Base-by-base conservation (phyloP, 2,329 filamentous ascomycete species). In the Gnomoniopsis sp. region DNA sequence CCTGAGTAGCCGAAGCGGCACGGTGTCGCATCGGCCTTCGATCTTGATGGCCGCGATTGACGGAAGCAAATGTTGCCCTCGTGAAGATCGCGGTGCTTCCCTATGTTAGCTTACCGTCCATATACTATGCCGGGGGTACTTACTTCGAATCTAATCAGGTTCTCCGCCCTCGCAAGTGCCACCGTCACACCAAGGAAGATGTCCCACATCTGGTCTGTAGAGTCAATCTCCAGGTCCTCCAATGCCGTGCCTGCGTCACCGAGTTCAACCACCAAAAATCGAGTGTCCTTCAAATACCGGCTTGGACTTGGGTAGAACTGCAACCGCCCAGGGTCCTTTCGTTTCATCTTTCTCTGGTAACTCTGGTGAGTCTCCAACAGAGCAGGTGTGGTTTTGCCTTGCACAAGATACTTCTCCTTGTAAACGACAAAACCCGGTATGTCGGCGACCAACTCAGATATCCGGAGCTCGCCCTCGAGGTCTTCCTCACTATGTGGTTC, bases 341-440 rank as follows among this genome's bases (percentile, higher is more conserved):
- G 73, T 72, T 81, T 85, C 67, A 78, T 71, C 58, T 76, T 77
- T 60, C 77, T 77, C 43, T 85, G 81, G 55, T 85, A 86, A 3
- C 69, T 67, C 64, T 85, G 82, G 62, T 86, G 84, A n/a, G 85
- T 86, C 62, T 84, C 79, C 1, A 85, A 73, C 30, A 88, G 70
- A 17, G 76, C 75, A 52, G 74, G 76, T 3, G 83, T 78, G 0
- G 82, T 76, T 61, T 79, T 81, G 0, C 85, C 85, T 64, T 78
- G 73, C 1, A 87, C 81, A 33, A 87, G 71, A 58, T 87, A 86
- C 8, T 82, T 76, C 67, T 86, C 84, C 69, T 88, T 88, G 73
- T 87, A 88, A 19, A 85, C 77, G 34, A 87, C 84, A 61, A 87
- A 88, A 0, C 85, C 85, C 0, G 85, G 84, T 14, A 88, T 81